phyloP scores from a whole-genome alignment of 371 early-diverging fungal species.

The Blakeslea trispora region DNA sequence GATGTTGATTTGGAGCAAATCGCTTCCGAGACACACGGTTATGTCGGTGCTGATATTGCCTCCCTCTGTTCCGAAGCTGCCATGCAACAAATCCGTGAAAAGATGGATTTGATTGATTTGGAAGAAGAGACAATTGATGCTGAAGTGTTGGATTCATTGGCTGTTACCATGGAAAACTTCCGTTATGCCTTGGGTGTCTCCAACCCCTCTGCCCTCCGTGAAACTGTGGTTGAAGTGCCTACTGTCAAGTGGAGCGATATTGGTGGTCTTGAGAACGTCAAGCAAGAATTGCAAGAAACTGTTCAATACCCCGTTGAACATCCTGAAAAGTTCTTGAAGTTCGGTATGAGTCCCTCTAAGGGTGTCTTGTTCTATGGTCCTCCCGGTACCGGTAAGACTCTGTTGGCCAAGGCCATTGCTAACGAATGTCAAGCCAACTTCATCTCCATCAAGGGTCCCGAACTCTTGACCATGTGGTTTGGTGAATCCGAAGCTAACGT shows the following conservation, averaged over 20 bases:
- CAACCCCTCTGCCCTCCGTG: slow-evolving; percentile 99
- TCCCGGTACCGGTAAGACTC: slow-evolving; percentile 99
- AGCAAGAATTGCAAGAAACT: slow-evolving; percentile 99
- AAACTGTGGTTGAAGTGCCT: slow-evolving; percentile 99
- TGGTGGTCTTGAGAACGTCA: slow-evolving; percentile 99
- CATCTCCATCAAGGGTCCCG: slow-evolving; percentile 99
- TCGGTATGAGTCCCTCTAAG: slow-evolving; percentile 99
- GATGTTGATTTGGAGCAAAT: slow-evolving; percentile 99
- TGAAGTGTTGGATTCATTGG: slow-evolving; percentile 94
- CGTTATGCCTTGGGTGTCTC: slow-evolving; percentile 95
- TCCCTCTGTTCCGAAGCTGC: slow-evolving; percentile 99
- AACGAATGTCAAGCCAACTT: slow-evolving; percentile 99
- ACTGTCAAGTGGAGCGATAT: slow-evolving; percentile 98
- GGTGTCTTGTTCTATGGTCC: slow-evolving; percentile 99
- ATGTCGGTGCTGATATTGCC: slow-evolving; percentile 99
- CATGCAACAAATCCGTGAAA: slow-evolving; percentile 99
- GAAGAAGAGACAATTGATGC: slow-evolving; percentile 99
- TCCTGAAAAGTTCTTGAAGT: slow-evolving; percentile 99
- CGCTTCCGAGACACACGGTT: slow-evolving; percentile 99
- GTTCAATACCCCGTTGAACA: slow-evolving; percentile 99
- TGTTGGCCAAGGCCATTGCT: slow-evolving; percentile 99
- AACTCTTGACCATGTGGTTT: slow-evolving; percentile 99
- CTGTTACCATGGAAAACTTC: slow-evolving; percentile 99
- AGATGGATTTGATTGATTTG: slow-evolving; percentile 98
- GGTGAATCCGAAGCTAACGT: slow-evolving; percentile 99